Conservation (phyloP, 257 asterid species). For the Handroanthus guayacan region DNA sequence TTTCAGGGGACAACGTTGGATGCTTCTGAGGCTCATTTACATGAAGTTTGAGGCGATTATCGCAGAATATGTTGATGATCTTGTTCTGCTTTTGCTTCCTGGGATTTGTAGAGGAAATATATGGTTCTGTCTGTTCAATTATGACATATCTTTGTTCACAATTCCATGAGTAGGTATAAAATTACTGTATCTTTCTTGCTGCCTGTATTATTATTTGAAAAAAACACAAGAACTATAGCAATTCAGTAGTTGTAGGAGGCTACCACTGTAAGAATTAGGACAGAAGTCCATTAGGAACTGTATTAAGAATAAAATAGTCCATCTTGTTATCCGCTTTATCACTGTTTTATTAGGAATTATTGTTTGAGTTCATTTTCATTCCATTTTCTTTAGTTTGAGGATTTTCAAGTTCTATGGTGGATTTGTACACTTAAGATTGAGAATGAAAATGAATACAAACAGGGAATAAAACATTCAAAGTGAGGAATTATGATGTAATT, state of each 20-base stretch:
- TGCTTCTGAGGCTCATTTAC: not conserved
- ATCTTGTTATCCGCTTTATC: not conserved
- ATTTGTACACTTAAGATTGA: too few species aligned
- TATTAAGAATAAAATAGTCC: slow-evolving; percentile 11
- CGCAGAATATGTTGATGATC: not conserved
- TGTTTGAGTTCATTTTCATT: not conserved
- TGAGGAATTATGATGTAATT: too few species aligned
- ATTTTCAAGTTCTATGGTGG: too few species aligned
- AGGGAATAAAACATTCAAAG: too few species aligned
- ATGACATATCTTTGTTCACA: slow-evolving; percentile 21
- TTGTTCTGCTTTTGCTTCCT: not conserved
- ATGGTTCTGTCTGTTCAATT: slow-evolving; percentile 29
- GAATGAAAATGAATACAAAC: too few species aligned
- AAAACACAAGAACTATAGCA: slow-evolving; percentile 6
- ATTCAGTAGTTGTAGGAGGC: slow-evolving; percentile 27
- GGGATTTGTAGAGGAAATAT: slow-evolving; percentile 27
- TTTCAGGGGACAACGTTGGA: slow-evolving; percentile 9
- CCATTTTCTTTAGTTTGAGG: not conserved
- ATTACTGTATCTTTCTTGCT: slow-evolving; percentile 8
- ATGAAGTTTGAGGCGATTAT: not conserved
- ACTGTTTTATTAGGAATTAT: not conserved
- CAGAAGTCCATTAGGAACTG: not conserved
- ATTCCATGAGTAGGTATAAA: slow-evolving; percentile 27
- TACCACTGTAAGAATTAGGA: slow-evolving; percentile 25
- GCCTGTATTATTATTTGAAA: slow-evolving; percentile 36